Evolutionary conservation across 2,329 filamentous ascomycete genomes (phyloP).

Genomic region (Calycina herbarum): DNA sequence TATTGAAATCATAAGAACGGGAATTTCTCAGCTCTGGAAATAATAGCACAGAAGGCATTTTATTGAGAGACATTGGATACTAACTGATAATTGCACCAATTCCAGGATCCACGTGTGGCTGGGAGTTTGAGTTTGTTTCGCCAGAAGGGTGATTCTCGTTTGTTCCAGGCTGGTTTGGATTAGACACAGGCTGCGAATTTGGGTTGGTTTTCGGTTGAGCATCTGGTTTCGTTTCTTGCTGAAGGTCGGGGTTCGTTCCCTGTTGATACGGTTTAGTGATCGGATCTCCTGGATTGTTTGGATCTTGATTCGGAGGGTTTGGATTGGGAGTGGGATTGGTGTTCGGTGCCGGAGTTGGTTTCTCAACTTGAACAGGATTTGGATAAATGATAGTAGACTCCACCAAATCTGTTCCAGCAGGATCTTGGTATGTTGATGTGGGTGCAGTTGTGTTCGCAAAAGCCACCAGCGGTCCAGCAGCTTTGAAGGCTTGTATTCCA

Average conservation of each 20-base stretch:
- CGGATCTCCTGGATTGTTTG: not conserved
- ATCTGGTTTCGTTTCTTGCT: not conserved
- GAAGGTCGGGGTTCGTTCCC: not conserved
- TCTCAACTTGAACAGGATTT: not conserved
- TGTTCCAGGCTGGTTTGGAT: too few relatives aligned
- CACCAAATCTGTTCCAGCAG: slow-evolving; percentile 15
- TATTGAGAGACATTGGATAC: too few relatives aligned
- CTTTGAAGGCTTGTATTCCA: slow-evolving; percentile 18
- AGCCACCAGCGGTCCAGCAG: slow-evolving; percentile 23
- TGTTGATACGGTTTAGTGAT: too few relatives aligned
- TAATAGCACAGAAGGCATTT: too few relatives aligned
- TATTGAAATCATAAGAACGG: too few relatives aligned
- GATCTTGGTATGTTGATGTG: slow-evolving; percentile 4
- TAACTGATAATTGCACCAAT: slow-evolving; percentile 7
- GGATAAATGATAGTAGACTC: slow-evolving; percentile 17
- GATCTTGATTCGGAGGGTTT: not conserved
- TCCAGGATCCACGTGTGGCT: not conserved
- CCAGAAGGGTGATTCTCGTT: too few relatives aligned
- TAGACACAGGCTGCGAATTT: too few relatives aligned
- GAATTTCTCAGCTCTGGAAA: too few relatives aligned
- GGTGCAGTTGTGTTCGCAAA: not conserved
- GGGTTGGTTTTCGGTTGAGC: not conserved
- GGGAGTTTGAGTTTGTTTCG: too few relatives aligned
- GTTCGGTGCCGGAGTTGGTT: not conserved
- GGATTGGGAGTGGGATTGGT: not conserved